phyloP scores from a whole-genome alignment of 768 basidiomycete species.

The Agaricus sinodeliciosus region DNA sequence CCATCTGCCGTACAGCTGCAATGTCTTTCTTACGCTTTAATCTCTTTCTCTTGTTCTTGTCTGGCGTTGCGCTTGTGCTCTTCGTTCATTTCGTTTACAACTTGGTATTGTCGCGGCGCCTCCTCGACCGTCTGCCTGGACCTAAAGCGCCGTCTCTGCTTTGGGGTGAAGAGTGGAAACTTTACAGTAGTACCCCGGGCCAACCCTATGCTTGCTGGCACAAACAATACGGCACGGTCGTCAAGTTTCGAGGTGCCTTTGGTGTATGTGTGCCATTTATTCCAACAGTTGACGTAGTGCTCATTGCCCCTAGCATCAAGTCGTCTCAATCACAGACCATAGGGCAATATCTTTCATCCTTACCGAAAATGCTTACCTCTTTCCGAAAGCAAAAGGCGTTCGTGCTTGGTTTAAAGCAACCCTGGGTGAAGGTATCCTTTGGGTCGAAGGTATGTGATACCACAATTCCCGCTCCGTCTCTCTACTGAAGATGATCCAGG shows the following conservation, averaged over 20 bases:
- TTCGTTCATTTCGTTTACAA: slow-evolving; percentile 27
- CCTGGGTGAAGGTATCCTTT: slow-evolving; percentile 58
- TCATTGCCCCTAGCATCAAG: slow-evolving; percentile 37
- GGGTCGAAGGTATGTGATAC: slow-evolving; percentile 47
- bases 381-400: slow-evolving; percentile 58
- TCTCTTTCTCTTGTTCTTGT: slow-evolving; percentile 19
- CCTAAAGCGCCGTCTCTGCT: slow-evolving; percentile 41
- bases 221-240: slow-evolving; percentile 42
- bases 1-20: background rate
- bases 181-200: slow-evolving; percentile 50
- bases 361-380: slow-evolving; percentile 46
- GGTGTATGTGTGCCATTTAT: slow-evolving; percentile 32
- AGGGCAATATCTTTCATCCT: slow-evolving; percentile 49
- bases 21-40: slow-evolving; percentile 16
- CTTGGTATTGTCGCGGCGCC: slow-evolving; percentile 23
- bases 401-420: slow-evolving; percentile 58
- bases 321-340: slow-evolving; percentile 51
- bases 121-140: slow-evolving; percentile 44
- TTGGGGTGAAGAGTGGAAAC: slow-evolving; percentile 58
- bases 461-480: background rate
- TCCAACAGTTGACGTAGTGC: slow-evolving; percentile 1
- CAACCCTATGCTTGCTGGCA: slow-evolving; percentile 48
- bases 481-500: slow-evolving; percentile 25
- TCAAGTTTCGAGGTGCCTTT: slow-evolving; percentile 50
- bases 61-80: slow-evolving; percentile 23